Conservation (phyloP, 2,329 filamentous ascomycete species). For the Paecilomyces sp. region DNA sequence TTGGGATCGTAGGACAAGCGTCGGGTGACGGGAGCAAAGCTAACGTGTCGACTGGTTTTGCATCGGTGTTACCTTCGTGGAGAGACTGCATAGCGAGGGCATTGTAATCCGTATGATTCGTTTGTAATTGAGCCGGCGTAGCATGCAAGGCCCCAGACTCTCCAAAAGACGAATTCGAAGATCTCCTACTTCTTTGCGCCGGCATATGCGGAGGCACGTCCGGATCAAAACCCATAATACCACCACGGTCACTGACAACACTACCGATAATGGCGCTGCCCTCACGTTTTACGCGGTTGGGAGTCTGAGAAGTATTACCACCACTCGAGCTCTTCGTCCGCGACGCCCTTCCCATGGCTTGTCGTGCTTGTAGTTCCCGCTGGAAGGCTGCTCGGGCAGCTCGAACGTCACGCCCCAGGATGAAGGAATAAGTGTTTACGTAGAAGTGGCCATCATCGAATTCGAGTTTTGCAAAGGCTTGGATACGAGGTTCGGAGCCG, state of each 20-base stretch:
- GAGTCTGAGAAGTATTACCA: conserved; percentile 36
- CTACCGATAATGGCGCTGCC: conserved; percentile 40
- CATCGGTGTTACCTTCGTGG: conserved; percentile 26
- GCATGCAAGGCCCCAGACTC: conserved; percentile 29
- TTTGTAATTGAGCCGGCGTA: conserved; percentile 30
- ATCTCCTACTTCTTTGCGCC: conserved; percentile 39
- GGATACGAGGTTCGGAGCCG: conserved; percentile 41
- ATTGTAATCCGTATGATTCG: conserved; percentile 37
- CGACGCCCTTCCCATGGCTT: conserved; percentile 28
- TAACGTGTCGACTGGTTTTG: conserved; percentile 39
- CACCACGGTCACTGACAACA: conserved; percentile 50
- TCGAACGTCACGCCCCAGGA: conserved; percentile 55
- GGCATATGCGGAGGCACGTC: conserved; percentile 34
- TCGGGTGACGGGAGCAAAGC: conserved; percentile 44
- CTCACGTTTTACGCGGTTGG: conserved; percentile 38
- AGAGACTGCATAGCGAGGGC: conserved; percentile 40
- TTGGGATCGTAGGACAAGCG: conserved; percentile 51
- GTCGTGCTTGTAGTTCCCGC: conserved; percentile 35
- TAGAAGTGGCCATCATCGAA: conserved; percentile 61
- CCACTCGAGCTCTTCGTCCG: conserved; percentile 41
- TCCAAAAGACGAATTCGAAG: conserved; percentile 43
- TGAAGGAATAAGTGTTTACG: conserved; percentile 56
- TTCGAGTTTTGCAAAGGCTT: conserved; percentile 57
- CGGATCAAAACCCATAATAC: conserved; percentile 45
- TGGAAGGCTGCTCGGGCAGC: conserved; percentile 42